phyloP scores from a whole-genome alignment of 768 basidiomycete genomes.

The Suillus ampliporus region DNA sequence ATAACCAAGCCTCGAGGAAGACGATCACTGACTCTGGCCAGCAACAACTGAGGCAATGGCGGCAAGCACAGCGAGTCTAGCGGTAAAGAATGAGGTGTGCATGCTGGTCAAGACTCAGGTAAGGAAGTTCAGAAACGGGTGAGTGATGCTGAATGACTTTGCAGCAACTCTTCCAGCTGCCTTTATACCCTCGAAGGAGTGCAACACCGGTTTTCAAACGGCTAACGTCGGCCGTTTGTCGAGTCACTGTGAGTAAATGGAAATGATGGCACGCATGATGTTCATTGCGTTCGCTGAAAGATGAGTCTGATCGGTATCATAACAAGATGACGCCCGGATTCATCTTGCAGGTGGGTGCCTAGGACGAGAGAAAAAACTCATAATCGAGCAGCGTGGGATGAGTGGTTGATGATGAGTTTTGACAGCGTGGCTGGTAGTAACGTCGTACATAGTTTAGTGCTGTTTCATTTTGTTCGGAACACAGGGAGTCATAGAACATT shows the following conservation, averaged over 20 bases:
- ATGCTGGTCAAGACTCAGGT: constrained; percentile 20
- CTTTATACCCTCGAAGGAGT: constrained; percentile 27
- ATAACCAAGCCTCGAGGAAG: constrained; percentile 4
- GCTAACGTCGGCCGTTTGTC: not conserved
- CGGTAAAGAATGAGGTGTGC: constrained; percentile 23
- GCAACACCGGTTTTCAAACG: not conserved
- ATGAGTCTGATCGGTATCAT: not conserved
- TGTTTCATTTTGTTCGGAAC: not conserved
- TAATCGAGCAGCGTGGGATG: not conserved
- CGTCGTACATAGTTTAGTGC: too few species aligned
- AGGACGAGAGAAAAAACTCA: not conserved
- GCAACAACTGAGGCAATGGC: constrained; percentile 5
- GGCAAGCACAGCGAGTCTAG: constrained; percentile 19
- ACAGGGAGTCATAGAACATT: not conserved
- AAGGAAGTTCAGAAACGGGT: not conserved
- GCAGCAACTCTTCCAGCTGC: not conserved
- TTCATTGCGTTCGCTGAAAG: not conserved
- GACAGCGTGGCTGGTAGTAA: not conserved
- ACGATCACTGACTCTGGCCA: constrained; percentile 24
- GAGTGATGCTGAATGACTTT: not conserved
- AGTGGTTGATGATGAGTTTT: not conserved
- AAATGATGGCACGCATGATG: constrained; percentile 2
- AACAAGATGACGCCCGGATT: not conserved
- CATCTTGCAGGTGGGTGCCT: not conserved
- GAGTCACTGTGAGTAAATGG: not conserved